Evolutionary conservation across 768 basidiomycete species (phyloP).

Genomic region (Pleurotus tuber-regium): DNA sequence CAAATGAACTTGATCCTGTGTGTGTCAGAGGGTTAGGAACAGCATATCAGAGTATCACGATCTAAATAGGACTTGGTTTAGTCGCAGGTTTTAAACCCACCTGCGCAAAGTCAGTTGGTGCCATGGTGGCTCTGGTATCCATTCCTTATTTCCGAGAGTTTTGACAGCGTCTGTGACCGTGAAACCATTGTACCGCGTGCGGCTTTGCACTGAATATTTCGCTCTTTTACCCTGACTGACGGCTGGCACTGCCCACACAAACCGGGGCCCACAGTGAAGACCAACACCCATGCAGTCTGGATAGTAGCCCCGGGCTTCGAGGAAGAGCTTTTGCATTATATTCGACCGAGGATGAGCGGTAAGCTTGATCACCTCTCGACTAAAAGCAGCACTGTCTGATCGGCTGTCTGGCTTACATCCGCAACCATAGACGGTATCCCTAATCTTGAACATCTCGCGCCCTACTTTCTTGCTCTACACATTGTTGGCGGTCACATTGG

Average conservation of each 20-base stretch:
- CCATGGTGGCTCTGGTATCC: constrained; percentile 6
- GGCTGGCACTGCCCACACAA: constrained; percentile 2
- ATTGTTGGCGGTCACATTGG: constrained; percentile 52
- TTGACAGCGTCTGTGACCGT: constrained; percentile 11
- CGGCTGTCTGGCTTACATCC: constrained; percentile 10
- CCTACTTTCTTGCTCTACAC: constrained; percentile 45
- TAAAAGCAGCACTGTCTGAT: too few species aligned
- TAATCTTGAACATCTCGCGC: constrained; percentile 25
- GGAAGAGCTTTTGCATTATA: constrained; percentile 2
- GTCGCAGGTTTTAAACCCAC: constrained; percentile 3
- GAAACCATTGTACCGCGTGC: constrained; percentile 10
- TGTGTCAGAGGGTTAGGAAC: too few species aligned
- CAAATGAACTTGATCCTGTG: not conserved
- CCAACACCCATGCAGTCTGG: not conserved
- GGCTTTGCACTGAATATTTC: not conserved
- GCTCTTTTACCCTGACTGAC: not conserved
- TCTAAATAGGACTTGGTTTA: not conserved
- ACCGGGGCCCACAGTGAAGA: not conserved
- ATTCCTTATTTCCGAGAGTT: not conserved
- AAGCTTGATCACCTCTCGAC: not conserved
- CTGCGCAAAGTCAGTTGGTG: not conserved
- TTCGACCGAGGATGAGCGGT: constrained; percentile 3
- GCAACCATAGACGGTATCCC: constrained; percentile 3
- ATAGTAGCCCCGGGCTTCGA: constrained; percentile 3
- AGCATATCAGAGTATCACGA: constrained; percentile 4